Evolutionary conservation across 345 rosid species (phyloP).

Genomic region (Angophora floribunda): DNA sequence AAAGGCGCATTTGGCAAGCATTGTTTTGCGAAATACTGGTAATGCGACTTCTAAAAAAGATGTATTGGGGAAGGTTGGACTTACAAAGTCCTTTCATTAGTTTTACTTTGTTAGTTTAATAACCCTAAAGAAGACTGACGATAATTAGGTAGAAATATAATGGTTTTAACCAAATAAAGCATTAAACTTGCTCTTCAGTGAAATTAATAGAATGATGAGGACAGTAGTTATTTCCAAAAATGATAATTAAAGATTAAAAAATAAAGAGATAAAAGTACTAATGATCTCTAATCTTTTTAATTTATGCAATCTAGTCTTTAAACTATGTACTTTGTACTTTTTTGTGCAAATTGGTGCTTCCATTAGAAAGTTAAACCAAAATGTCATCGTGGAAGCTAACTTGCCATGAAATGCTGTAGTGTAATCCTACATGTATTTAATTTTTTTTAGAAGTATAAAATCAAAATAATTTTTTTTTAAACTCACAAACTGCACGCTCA

Average conservation of each 20-base stretch:
- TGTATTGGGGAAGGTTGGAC: too few species aligned
- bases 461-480: fast-evolving
- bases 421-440: not conserved
- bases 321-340: too few species aligned
- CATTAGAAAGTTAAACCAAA: not conserved
- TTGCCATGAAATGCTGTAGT: not conserved
- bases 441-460: not conserved
- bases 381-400: not conserved
- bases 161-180: not conserved
- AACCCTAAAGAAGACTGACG: not conserved
- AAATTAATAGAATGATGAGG: too few species aligned
- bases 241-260: too few species aligned
- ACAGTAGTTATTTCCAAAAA: too few species aligned
- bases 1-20: too few species aligned
- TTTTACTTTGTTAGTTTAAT: not conserved
- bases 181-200: not conserved
- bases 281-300: not conserved
- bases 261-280: fast-evolving
- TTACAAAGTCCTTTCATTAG: not conserved
- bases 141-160: not conserved
- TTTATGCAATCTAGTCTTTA: not conserved
- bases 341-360: not conserved
- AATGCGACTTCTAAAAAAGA: too few species aligned
- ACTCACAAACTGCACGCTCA: too few species aligned
- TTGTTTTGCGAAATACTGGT: too few species aligned